These are phyloP conservation scores for Coelastrella sp. DNA, from an alignment of 139 green algal species.

Conservation along the genomic window DNA sequence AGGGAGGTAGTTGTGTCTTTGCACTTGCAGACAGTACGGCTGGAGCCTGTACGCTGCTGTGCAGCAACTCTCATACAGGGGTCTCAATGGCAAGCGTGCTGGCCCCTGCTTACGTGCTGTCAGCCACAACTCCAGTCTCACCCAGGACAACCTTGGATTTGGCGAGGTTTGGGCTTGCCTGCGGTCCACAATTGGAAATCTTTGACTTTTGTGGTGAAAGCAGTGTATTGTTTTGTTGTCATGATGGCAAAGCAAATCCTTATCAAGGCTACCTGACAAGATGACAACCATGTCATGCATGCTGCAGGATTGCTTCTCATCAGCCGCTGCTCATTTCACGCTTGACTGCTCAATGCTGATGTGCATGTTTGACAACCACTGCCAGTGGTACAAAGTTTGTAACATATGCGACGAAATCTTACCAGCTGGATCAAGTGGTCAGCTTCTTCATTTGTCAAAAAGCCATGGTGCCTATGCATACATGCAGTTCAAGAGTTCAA, in stretches of 20 bases:
- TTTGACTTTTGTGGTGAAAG: background rate
- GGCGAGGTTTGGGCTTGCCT: background rate
- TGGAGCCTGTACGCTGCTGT: background rate
- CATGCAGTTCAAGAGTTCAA: background rate
- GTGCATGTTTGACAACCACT: background rate
- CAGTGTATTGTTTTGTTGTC: background rate
- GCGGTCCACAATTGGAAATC: background rate
- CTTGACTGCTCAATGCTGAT: background rate
- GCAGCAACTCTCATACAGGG: background rate
- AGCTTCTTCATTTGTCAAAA: background rate
- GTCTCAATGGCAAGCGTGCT: background rate
- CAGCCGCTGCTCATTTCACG: background rate
- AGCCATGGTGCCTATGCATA: background rate
- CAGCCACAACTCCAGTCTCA: background rate
- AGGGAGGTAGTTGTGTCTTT: background rate
- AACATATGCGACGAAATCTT: background rate
- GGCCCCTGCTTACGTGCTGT: background rate
- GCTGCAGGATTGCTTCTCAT: background rate
- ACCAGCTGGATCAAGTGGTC: slow-evolving; percentile 36
- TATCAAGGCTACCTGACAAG: background rate
- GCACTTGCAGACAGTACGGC: background rate
- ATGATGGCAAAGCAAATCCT: background rate
- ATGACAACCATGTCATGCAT: background rate
- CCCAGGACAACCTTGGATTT: background rate
- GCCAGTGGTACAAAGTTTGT: background rate